Evolutionary conservation across 2,329 filamentous ascomycete species (phyloP), one percentile per base, ranked within the genome.

Genomic region (Epicoccum sorghinum): DNA sequence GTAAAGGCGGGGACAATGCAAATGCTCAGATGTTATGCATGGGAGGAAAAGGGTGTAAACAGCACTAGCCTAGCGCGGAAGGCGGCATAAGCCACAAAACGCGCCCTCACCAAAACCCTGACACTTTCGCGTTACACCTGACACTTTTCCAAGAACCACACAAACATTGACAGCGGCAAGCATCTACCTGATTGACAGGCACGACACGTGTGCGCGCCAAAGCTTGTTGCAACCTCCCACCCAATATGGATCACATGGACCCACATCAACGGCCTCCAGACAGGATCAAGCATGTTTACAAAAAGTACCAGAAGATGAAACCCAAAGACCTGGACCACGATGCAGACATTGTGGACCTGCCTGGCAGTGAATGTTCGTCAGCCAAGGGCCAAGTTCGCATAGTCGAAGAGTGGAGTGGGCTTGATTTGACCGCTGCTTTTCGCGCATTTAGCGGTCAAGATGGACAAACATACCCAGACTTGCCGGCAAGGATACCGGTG

Each of bases 251-350:
- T 24, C 24, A 58, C 33, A 78, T 93, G 3, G 89, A 96, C 74
- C 88, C 92, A 25, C 86, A 93, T 71, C 86, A 91, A 73, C 86
- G 87, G 64, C 90, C 92, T 1, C 90, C 92, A 3, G 84, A 87
- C 10, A 74, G 80, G 44, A 80, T 97, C 61, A 86, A 87, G 57
- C 78, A 82, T 40, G 78, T 86, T 48, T 97, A 91, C 84, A 96
- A 96, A 73, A 78, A 77, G 37, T 91, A 88, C 64, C 86, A 88
- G 23, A 88, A 83, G 59, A 80, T 85, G 33, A 82, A 86, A 32
- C 33, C 45, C 12, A 37, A 75, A 4, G 82, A 86, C 59, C 72
- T 80, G 6, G 78, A 82, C 7, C 79, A 88, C 52, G 66, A 73
- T 60, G 13, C 57, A 68, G 62, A 68, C 66, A 65, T 88, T 56